Conservation (phyloP, 2,329 filamentous ascomycete species). For the Pyricularia grisea region DNA sequence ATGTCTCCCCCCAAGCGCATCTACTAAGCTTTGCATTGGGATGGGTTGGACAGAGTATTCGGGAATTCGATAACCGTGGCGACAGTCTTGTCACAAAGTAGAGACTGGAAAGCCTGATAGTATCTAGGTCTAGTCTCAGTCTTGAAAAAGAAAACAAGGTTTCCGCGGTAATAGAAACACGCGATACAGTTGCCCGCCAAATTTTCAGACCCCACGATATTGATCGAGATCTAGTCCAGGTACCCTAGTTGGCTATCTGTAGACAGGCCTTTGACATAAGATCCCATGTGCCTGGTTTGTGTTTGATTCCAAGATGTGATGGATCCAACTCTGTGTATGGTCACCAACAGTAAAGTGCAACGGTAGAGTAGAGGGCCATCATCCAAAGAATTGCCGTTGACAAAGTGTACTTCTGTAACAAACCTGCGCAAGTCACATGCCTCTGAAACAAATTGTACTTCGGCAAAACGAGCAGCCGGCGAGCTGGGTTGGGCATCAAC, state of each 20-base stretch:
- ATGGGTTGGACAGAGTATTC: not conserved
- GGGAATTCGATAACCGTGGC: too few relatives aligned
- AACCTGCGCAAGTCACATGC: not conserved
- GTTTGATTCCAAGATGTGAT: not conserved
- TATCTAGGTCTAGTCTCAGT: not conserved
- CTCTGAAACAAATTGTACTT: not conserved
- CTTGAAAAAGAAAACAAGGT: not conserved
- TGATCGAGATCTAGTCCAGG: not conserved
- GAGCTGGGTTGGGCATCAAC: not conserved
- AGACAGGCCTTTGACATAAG: not conserved
- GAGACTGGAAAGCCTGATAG: not conserved
- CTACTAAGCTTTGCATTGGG: slow-evolving; percentile 53
- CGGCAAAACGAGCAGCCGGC: not conserved
- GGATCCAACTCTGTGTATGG: not conserved
- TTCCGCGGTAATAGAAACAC: not conserved
- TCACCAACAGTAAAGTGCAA: not conserved
- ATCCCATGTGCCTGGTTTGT: not conserved
- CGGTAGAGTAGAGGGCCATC: not conserved
- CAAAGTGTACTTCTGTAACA: not conserved
- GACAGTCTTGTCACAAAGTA: not conserved
- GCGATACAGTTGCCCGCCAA: not conserved
- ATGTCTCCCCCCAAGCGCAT: slow-evolving; percentile 98
- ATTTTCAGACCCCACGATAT: not conserved
- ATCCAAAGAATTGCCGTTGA: not conserved
- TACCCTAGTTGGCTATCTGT: not conserved